Evolutionary conservation across 371 early-diverging fungal genomes (phyloP).

Genomic region (Mucor indicus): DNA sequence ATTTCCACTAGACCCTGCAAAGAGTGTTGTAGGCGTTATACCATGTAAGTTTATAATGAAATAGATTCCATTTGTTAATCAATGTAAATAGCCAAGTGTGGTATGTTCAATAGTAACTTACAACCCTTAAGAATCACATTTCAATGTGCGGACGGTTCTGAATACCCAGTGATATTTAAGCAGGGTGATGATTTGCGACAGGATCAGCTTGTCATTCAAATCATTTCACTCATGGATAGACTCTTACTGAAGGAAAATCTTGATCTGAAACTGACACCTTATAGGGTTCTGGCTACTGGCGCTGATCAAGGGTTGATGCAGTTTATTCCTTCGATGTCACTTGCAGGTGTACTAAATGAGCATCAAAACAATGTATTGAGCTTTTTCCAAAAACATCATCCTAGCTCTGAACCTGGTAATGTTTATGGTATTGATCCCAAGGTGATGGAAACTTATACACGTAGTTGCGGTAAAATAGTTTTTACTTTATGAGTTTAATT

Average conservation of each 20-base stretch:
- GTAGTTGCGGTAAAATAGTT: conserved; percentile 84
- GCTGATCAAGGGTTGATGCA: conserved; percentile 90
- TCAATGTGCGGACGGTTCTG: conserved; percentile 68
- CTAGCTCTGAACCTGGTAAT: conserved; percentile 56
- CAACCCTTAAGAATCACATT: conserved; percentile 86
- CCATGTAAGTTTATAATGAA: conserved; percentile 8
- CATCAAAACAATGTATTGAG: conserved; percentile 78
- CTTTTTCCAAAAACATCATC: conserved; percentile 72
- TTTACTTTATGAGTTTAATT: no score
- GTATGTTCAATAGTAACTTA: conserved; percentile 89
- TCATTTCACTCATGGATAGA: conserved; percentile 94
- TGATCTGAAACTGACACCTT: conserved; percentile 89
- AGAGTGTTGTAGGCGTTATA: conserved; percentile 81
- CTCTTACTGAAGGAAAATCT: conserved; percentile 91
- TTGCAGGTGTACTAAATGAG: conserved; percentile 89
- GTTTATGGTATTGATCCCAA: conserved; percentile 69
- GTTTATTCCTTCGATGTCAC: conserved; percentile 81
- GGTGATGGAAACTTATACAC: conserved; percentile 93
- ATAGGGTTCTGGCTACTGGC: conserved; percentile 93
- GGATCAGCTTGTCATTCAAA: conserved; percentile 96
- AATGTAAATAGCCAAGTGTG: conserved; percentile 63
- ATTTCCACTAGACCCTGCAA: conserved; percentile 83
- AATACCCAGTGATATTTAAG: conserved; percentile 93
- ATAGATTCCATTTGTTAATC: background rate
- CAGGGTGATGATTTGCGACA: conserved; percentile 96